A percentile compares a stretch with the other conserved stretches of the same genome.
Evolutionary conservation across 164 flowering plant species (phyloP).

Genomic region (Vitis rupestris): DNA sequence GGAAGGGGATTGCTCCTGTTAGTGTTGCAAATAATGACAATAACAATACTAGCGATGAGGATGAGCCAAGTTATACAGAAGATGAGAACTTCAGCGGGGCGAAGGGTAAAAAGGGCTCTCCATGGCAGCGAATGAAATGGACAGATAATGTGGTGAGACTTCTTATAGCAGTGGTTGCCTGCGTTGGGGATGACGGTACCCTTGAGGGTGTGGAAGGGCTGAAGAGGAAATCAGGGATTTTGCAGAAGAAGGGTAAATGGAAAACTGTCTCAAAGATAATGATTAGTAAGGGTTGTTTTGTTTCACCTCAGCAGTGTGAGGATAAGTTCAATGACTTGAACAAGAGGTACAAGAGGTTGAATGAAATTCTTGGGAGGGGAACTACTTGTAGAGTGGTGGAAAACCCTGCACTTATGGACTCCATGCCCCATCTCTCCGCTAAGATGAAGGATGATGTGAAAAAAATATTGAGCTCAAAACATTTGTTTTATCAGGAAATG

Average conservation of each 20-base stretch:
- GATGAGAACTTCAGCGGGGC: slow-evolving; percentile 25
- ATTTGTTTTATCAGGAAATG: slow-evolving; percentile 42
- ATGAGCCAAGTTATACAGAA: slow-evolving; percentile 38
- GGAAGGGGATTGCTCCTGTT: slow-evolving; percentile 24
- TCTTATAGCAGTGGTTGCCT: slow-evolving; percentile 51
- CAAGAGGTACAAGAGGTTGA: slow-evolving; percentile 65
- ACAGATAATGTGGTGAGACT: slow-evolving; percentile 53
- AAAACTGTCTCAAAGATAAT: slow-evolving; percentile 56
- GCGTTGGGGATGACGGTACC: slow-evolving; percentile 55
- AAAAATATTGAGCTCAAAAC: slow-evolving; percentile 40
- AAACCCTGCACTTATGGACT: slow-evolving; percentile 4
- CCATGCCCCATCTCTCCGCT: slow-evolving; percentile 8
- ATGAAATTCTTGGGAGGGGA: slow-evolving; percentile 61
- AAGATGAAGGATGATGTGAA: slow-evolving; percentile 42
- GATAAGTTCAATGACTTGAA: slow-evolving; percentile 74
- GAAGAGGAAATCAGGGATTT: slow-evolving; percentile 42
- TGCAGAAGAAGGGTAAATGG: slow-evolving; percentile 75
- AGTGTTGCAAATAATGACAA: slow-evolving; percentile 10
- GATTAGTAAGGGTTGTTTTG: slow-evolving; percentile 52
- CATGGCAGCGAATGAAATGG: slow-evolving; percentile 80
- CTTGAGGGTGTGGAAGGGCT: slow-evolving; percentile 33
- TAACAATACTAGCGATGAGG: slow-evolving; percentile 42
- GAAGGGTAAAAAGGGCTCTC: slow-evolving; percentile 41
- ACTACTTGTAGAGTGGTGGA: slow-evolving; percentile 62
- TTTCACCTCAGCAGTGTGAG: slow-evolving; percentile 81